These are phyloP conservation scores for Candida ovalis DNA, from an alignment of 805 yeast genomes.

Conservation along the genomic window DNA sequence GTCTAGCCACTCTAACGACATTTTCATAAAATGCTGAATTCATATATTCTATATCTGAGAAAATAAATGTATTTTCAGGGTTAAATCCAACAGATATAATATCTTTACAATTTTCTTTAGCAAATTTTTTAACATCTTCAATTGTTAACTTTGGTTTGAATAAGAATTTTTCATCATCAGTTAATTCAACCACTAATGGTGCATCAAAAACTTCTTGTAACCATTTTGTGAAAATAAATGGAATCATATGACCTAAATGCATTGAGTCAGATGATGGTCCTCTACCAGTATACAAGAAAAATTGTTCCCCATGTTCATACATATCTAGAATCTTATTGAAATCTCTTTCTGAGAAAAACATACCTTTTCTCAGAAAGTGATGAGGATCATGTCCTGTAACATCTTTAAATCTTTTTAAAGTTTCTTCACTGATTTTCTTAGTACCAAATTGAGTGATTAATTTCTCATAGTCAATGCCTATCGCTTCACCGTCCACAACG, in stretches of 20 bases:
- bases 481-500: conserved; percentile 89
- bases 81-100: conserved; percentile 93
- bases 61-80: conserved; percentile 90
- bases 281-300: conserved; percentile 94
- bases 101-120: conserved; percentile 84
- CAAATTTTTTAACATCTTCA: conserved; percentile 78
- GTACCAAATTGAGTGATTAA: conserved; percentile 88
- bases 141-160: conserved; percentile 89
- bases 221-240: conserved; percentile 95
- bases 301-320: conserved; percentile 92
- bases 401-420: conserved; percentile 66
- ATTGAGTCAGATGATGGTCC: conserved; percentile 93
- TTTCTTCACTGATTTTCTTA: conserved; percentile 60
- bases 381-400: conserved; percentile 93
- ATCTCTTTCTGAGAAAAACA: conserved; percentile 90
- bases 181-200: conserved; percentile 88
- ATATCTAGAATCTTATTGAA: conserved; percentile 72
- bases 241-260: conserved; percentile 97
- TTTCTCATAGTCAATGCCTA: conserved; percentile 88
- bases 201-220: conserved; percentile 96
- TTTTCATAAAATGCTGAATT: conserved; percentile 92
- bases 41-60: conserved; percentile 91
- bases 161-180: conserved; percentile 95
- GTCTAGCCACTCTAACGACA: conserved; percentile 87
- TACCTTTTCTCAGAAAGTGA: conserved; percentile 82